These are phyloP conservation scores for Talaromyces sp. DNA, from an alignment of 2,329 filamentous ascomycete genomes.

Conservation along the genomic window DNA sequence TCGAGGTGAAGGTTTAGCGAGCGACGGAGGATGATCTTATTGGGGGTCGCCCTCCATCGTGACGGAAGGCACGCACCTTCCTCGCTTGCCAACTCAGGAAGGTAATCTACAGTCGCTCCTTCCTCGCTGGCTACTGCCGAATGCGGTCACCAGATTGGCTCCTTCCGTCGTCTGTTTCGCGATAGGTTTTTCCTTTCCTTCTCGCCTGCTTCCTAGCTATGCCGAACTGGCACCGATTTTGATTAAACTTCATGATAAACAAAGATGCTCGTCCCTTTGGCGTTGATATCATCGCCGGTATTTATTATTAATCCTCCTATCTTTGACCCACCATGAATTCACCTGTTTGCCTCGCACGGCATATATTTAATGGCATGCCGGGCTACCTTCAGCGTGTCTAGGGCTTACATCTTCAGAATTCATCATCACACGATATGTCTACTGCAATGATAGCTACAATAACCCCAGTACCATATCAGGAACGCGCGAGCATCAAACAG, in stretches of 20 bases:
- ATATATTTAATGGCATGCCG: constrained; percentile 1
- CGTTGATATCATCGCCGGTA: not conserved
- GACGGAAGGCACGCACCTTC: not conserved
- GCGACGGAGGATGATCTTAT: not conserved
- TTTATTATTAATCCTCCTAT: constrained; percentile 4
- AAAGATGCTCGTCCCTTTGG: not conserved
- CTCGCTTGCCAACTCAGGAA: constrained; percentile 7
- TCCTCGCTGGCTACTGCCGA: not conserved
- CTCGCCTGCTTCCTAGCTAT: not conserved
- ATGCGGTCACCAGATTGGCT: not conserved
- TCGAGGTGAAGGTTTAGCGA: not conserved
- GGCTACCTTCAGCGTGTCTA: not conserved
- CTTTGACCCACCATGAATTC: not conserved
- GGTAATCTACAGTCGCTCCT: constrained; percentile 10
- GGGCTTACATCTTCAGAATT: not conserved
- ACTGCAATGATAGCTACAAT: not conserved
- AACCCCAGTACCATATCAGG: constrained; percentile 20
- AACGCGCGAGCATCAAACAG: constrained; percentile 26
- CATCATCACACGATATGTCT: not conserved
- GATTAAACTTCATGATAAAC: not conserved
- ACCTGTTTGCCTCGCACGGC: not conserved
- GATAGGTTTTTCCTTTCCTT: not conserved
- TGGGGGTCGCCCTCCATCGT: not conserved
- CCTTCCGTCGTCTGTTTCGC: not conserved
- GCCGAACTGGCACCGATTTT: not conserved